phyloP scores from a whole-genome alignment of 345 rosid species.

The Lenwebbia sp. region DNA sequence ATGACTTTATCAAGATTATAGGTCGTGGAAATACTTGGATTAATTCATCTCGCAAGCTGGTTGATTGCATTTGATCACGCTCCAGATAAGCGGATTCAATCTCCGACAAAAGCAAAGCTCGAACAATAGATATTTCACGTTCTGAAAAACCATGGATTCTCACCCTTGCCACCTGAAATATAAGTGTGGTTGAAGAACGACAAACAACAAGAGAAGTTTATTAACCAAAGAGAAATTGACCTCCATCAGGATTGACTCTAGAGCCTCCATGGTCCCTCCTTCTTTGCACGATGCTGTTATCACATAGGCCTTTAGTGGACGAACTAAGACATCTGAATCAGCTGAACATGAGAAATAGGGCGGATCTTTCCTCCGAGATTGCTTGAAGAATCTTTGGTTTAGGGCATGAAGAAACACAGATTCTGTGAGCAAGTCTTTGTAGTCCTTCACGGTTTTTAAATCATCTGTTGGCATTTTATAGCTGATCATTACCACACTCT shows the following conservation, averaged over 20 bases:
- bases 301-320: slow-evolving; percentile 64
- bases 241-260: slow-evolving; percentile 88
- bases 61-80: slow-evolving; percentile 88
- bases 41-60: slow-evolving; percentile 81
- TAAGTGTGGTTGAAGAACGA: slow-evolving; percentile 6
- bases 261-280: slow-evolving; percentile 66
- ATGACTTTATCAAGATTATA: background rate
- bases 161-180: slow-evolving; percentile 73
- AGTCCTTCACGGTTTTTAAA: slow-evolving; percentile 73
- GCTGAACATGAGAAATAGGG: slow-evolving; percentile 92
- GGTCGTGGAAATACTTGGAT: slow-evolving; percentile 43
- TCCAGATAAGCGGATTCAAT: slow-evolving; percentile 94
- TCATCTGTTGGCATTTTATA: slow-evolving; percentile 63
- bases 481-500: slow-evolving; percentile 89
- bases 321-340: slow-evolving; percentile 67
- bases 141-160: slow-evolving; percentile 91
- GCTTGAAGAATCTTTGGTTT: slow-evolving; percentile 78
- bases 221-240: slow-evolving; percentile 18
- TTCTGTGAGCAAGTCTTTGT: slow-evolving; percentile 64
- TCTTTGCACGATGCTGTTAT: slow-evolving; percentile 80
- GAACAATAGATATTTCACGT: slow-evolving; percentile 72
- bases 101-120: slow-evolving; percentile 74
- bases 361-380: slow-evolving; percentile 68
- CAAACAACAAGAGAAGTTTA: background rate
- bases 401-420: slow-evolving; percentile 77